These are phyloP conservation scores for Apodospora peruviana DNA, from an alignment of 495 filamentous ascomycete genomes.

Conservation along the genomic window DNA sequence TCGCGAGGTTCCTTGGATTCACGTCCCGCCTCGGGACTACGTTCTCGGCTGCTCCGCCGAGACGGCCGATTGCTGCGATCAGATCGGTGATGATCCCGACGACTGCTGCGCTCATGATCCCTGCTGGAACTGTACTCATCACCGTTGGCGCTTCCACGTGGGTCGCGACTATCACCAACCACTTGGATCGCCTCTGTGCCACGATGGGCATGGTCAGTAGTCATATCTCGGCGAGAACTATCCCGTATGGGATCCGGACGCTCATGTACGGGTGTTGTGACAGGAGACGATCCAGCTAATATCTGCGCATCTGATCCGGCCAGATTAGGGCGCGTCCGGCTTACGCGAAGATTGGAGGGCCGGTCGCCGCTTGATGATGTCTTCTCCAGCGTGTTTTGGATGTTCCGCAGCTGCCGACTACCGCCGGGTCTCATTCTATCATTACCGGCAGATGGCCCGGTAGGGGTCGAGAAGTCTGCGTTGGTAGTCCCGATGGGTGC, in stretches of 20 bases:
- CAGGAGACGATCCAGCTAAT: slow-evolving; percentile 40
- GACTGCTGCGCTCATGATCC: slow-evolving; percentile 41
- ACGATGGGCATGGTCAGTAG: slow-evolving; percentile 12
- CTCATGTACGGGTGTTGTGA: slow-evolving; percentile 39
- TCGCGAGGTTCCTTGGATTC: slow-evolving; percentile 34
- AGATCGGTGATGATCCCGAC: slow-evolving; percentile 35
- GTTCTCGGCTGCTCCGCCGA: slow-evolving; percentile 39
- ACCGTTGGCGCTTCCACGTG: slow-evolving; percentile 18
- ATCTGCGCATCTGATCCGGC: slow-evolving; percentile 44
- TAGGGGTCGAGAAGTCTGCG: slow-evolving; percentile 37
- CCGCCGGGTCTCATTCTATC: slow-evolving; percentile 41
- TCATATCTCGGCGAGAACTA: slow-evolving; percentile 16
- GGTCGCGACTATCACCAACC: slow-evolving; percentile 24
- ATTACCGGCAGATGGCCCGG: slow-evolving; percentile 38
- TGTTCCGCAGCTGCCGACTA: slow-evolving; percentile 42
- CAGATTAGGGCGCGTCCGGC: slow-evolving; percentile 33
- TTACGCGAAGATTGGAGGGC: slow-evolving; percentile 27
- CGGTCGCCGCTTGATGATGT: slow-evolving; percentile 27
- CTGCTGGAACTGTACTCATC: slow-evolving; percentile 25
- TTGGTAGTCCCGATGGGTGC: slow-evolving; percentile 19
- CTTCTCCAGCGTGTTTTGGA: slow-evolving; percentile 47
- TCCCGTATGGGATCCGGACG: slow-evolving; percentile 33
- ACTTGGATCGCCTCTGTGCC: slow-evolving; percentile 23
- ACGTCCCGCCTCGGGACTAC: slow-evolving; percentile 31
- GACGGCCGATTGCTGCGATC: slow-evolving; percentile 36